Evolutionary conservation across 2,329 filamentous ascomycete genomes (phyloP).

Genomic region (Cladophialophora bantiana): DNA sequence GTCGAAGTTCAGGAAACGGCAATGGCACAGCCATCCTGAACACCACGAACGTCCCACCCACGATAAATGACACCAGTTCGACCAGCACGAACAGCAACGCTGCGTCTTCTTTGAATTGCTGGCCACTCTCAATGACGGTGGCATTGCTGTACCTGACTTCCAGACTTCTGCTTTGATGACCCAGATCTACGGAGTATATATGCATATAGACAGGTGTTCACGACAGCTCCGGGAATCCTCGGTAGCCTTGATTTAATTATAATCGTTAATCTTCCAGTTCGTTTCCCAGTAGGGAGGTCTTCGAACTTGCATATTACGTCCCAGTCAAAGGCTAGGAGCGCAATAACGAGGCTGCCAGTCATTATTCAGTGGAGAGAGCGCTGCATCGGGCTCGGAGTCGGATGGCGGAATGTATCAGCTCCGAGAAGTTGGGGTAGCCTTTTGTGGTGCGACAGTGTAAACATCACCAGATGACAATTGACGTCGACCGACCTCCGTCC

Average conservation of each 20-base stretch:
- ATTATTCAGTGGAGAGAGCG: too few relatives aligned
- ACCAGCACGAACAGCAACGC: conserved; percentile 9
- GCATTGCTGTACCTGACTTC: background rate
- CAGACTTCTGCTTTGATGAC: conserved; percentile 9
- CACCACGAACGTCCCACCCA: conserved; percentile 9
- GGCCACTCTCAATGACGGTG: conserved; percentile 5
- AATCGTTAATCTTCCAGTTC: conserved; percentile 3
- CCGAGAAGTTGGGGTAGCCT: conserved; percentile 14
- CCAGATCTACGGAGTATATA: background rate
- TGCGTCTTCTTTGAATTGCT: conserved; percentile 3
- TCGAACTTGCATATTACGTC: background rate
- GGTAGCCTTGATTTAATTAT: conserved; percentile 14
- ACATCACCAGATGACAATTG: conserved; percentile 8
- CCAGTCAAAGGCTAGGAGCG: too few relatives aligned
- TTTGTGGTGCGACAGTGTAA: background rate
- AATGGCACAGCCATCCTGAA: conserved; percentile 15
- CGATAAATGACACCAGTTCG: background rate
- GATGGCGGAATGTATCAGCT: conserved; percentile 3
- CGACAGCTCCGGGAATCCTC: conserved; percentile 13
- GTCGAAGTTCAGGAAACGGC: conserved; percentile 2
- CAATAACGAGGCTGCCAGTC: too few relatives aligned
- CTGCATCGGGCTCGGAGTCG: background rate
- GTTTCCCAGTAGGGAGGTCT: background rate
- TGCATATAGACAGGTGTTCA: conserved; percentile 21
- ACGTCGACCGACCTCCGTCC: background rate